A percentile compares a stretch with the other conserved stretches of the same genome.
Evolutionary conservation across 2,329 filamentous ascomycete species (phyloP).

Genomic region (Botrytis tulipae): DNA sequence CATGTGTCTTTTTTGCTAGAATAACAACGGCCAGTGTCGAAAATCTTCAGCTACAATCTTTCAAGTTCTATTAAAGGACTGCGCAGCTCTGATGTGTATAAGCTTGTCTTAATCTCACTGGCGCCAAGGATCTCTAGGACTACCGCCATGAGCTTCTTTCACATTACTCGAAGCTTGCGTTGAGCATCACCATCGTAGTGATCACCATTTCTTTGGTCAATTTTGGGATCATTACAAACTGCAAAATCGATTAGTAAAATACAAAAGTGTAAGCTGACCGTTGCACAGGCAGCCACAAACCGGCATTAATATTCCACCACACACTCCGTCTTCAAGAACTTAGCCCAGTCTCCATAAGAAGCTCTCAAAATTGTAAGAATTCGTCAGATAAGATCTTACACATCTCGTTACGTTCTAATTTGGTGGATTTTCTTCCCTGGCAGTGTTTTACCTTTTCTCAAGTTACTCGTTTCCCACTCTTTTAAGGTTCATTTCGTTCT

Average conservation of each 20-base stretch:
- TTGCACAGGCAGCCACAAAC: conserved; percentile 1
- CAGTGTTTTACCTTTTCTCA: not conserved
- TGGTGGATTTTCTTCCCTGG: not conserved
- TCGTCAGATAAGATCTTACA: conserved; percentile 2
- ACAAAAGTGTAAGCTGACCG: conserved; percentile 14
- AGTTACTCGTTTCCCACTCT: not conserved
- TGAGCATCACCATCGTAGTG: not conserved
- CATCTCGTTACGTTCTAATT: not conserved
- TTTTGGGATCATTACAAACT: conserved; percentile 9
- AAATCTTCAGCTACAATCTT: not conserved
- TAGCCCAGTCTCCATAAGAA: not conserved
- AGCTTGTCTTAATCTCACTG: not conserved
- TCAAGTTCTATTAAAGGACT: not conserved
- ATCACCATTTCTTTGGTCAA: not conserved
- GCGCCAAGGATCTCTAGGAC: not conserved
- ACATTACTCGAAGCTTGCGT: not conserved
- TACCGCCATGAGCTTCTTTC: not conserved
- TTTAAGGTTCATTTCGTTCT: not conserved
- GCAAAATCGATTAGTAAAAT: conserved; percentile 16
- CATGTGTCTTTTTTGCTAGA: not conserved
- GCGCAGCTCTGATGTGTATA: not conserved
- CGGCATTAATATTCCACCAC: not conserved
- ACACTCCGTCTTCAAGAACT: not conserved
- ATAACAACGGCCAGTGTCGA: not conserved
- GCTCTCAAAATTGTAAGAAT: not conserved